Base-by-base conservation (phyloP, 2,329 filamentous ascomycete genomes). In the Aspergillus uvarum region DNA sequence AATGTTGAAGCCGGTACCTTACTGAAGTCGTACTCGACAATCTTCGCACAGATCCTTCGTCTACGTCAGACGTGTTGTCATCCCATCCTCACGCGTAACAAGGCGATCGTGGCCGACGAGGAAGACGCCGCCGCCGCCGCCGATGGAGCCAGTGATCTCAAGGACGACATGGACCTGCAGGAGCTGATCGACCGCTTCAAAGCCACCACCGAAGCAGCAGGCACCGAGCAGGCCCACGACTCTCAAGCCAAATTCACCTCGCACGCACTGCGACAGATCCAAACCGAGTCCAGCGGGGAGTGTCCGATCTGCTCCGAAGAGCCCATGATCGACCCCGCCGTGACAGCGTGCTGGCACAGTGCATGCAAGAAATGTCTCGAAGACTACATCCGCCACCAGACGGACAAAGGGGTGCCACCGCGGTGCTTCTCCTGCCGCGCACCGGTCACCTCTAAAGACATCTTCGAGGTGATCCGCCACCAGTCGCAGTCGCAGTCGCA, bases 281-380 rank as follows among this genome's bases (percentile, higher is more conserved):
- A 96, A 65, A 90, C 91, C 57, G 94, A 98, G 70, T 88, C 90
- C 0, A 86, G 89, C 60, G 89, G 89, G 62, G 95, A 99, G 78
- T 99, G 95, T 69, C 94, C 95, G 0, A 90, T 99, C 55, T 99
- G 95, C 76, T 87, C 91, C 4, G 94, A 98, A 74, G 95, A 98
- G 74, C 92, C 93, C 3, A 98, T 98, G 92, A 85, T 91, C 47
- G 90, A 97, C 56, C 94, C 96, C 71, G 89, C 90, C 0, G 95
- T 99, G 1, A 98, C 95, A 0, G 91, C 92, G 0, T 99, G 95
- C 77, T 99, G 95, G 92, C 95, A 99, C 75, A 96, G 91, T 35
- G 93, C 95, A 0, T 99, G 95, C 80, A 96, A 95, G 76, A 89
- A 91, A 63, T 99, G 95, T 69, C 79, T 98, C n/a, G 80, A 96